Base-by-base conservation (phyloP, 352 stramenopile genomes). In the Phytophthora podocarpi region DNA sequence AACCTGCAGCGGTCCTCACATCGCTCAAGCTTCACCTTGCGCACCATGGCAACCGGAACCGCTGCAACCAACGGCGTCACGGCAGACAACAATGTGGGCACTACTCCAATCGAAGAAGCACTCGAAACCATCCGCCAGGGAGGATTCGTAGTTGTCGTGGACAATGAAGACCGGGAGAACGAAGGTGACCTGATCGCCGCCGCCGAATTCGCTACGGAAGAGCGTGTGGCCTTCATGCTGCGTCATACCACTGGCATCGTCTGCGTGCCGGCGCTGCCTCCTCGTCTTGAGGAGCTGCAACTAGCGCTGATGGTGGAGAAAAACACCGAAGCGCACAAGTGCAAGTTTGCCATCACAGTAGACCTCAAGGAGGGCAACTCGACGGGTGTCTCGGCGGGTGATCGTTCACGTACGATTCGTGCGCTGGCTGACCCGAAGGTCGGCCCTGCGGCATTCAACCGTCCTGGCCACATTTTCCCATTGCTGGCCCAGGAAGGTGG, bases 81-180 rank as follows among this genome's bases (percentile, higher is more conserved):
- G 24, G 34, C 35, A 21, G n/a, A 23, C 21, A 60, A 57, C 15
- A 71, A 69, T 55, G 55, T 47, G 8, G 80, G 81, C 56, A 87
- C 78, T 9, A 70, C 67, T 15, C 73, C 77, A 37, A 91, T 96
- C 47, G 80, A 90, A 24, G 65, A 85, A 12, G 87, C 87, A 6
- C 47, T 96, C 6, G 80, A 70, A 21, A 65, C 64, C 34, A 86
- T 96, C 58, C 74, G 74, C n/a, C 58, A 72, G 1, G 87, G 87
- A 40, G 73, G 76, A 24, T 90, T 96, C 49, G 87, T 92, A 24
- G 68, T 90, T 50, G 87, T 96, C 28, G 91, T 96, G 84, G 97
- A 99, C 82, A 98, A 99, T 64, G 97, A 98, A 74, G 90, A 98
- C 73, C 93, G 97, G 51, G 97, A 99, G 72, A 99, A 99, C 75